Evolutionary conservation across 108 stramenopile species (phyloP), one percentile per base, ranked within the genome.

Genomic region (Cyclotella cryptica): DNA sequence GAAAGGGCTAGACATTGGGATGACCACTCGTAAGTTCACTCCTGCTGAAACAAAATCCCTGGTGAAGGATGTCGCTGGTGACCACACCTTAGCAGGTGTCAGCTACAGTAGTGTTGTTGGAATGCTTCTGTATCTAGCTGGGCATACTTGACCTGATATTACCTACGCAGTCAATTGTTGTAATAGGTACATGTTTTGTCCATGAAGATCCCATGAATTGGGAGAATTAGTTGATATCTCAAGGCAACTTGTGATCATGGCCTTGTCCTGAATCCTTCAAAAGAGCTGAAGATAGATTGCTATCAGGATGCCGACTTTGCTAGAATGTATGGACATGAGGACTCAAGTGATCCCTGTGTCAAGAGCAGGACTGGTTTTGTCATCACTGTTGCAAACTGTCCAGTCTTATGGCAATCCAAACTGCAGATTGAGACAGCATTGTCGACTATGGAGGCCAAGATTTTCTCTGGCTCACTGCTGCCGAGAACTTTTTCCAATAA

Each of bases 291-390:
- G 9, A 63, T 41, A 15, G 21, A 41, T 41, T 27, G 29, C 4
- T 63, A 41, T 21, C 61, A 4, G 6, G 61, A 63, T 63, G 40
- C 61, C 8, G 61, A 63, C 24, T 63, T 63, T 41, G 61, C 61
- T 3, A 13, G 13, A 22, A 58, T 28, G 22, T 24, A 58, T 58
- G 57, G 22, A 18, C 8, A 28, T 9, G 13, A 63, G 40, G 12
- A 63, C 21, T 5, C 1, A 35, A 63, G 17, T 40, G 35, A 41
- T 63, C 39, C 39, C 13, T 63, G 30, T 63, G 61, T 41, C 9
- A 15, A 41, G 39, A 63, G 61, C 40, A 13, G 24, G 12, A 18
- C 21, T 15, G 61, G 61, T 9, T 63, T 63, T 63, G 61, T 63
- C 17, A 63, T 63, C 4, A 41, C 18, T 39, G 30, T 63, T 11